Evolutionary conservation across 176 grass and related monocot genomes (phyloP).

Genomic region (Triticum dicoccoides): DNA sequence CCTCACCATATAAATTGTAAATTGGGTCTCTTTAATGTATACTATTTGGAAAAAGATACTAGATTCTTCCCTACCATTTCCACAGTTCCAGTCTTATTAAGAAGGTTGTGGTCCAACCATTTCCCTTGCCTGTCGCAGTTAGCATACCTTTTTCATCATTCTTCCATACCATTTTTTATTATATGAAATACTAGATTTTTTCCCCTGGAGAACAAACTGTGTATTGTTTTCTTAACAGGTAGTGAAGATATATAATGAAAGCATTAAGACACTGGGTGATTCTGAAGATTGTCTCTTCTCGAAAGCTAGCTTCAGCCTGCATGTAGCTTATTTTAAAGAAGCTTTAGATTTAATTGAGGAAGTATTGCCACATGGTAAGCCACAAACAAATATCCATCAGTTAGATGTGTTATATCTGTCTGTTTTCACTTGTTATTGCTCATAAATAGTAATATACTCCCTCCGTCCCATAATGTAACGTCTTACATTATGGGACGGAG

Average conservation of each 20-base stretch:
- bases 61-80: too few species aligned
- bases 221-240: slow-evolving; percentile 34
- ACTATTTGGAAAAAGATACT: not conserved
- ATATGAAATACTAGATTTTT: not conserved
- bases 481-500: too few species aligned
- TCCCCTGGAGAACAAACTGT: slow-evolving; percentile 5
- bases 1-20: not conserved
- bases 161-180: not conserved
- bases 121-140: not conserved
- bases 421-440: not conserved
- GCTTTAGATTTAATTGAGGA: slow-evolving; percentile 40
- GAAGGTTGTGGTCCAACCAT: not conserved
- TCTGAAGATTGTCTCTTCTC: slow-evolving; percentile 41
- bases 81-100: not conserved
- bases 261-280: slow-evolving; percentile 21
- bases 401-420: not conserved
- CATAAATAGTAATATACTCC: not conserved
- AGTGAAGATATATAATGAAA: slow-evolving; percentile 53
- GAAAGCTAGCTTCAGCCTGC: slow-evolving; percentile 40
- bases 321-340: slow-evolving; percentile 52
- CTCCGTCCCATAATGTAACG: too few species aligned
- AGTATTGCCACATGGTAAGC: slow-evolving; percentile 52
- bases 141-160: not conserved
- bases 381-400: not conserved
- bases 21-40: not conserved